Evolutionary conservation across 371 early-diverging fungal species (phyloP), one percentile per base, ranked within the genome.

Genomic region (Gilbertella persicaria): DNA sequence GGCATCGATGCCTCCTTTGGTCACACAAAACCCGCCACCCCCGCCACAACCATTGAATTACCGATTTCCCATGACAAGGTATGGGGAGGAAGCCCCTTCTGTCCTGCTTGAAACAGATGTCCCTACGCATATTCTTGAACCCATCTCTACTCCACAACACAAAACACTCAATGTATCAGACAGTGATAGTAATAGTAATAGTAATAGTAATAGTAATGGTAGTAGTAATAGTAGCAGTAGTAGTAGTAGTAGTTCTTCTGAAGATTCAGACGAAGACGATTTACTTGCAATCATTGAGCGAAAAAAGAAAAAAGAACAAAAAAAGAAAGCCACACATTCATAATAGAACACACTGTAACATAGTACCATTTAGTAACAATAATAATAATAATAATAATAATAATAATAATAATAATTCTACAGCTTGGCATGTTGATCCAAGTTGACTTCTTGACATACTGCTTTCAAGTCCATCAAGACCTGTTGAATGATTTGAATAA

Each of bases 391-490:
- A 16, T 28, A 41, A 29, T 48, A 24, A 17, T 43, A 33, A 43
- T 43, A 52, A 52, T 30, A 33, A 29, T 9, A 38, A 38, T 20
- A 16, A 25, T 19, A 3, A 9, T 26, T 28, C 16, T 58, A 58
- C 25, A 58, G 41, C 24, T 58, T 58, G 23, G 58, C 33, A 7
- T 21, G 35, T 6, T 30, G 30, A 19, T n/a, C 28, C 4, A 13
- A n/a, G 26, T 55, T 45, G 13, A 61, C 52, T 50, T 72, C 46
- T 43, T 78, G 74, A 46, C 80, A 82, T 6, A 80, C 42, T 7
- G 30, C 35, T 33, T 73, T 65, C 71, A 89, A 73, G 38, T 86
- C 87, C n/a, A 60, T 55, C 50, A 90, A 58, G 0, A 72, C 66
- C 44, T 79, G 61, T 35, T 68, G 42, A 13, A 90, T 45, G 1